Percentiles rank a stretch among this genome's conserved stretches.
These are phyloP conservation scores for Pleurotus salmoneostramineus DNA, from an alignment of 768 basidiomycete genomes.

Conservation along the genomic window DNA sequence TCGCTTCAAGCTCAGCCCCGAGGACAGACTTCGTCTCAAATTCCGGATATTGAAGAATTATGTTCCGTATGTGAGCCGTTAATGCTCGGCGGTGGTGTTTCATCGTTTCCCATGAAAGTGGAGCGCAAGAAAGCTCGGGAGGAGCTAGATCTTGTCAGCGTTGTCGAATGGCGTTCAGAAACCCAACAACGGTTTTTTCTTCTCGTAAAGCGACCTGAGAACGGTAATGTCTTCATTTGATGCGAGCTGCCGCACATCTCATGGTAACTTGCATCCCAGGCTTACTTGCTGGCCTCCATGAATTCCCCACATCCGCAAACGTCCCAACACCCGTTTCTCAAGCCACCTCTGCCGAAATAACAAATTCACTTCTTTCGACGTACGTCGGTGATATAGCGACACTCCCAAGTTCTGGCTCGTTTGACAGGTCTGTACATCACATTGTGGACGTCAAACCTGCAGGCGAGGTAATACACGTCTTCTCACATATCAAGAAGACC, in stretches of 20 bases:
- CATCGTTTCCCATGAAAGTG: slow-evolving; percentile 83
- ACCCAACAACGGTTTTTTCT: slow-evolving; percentile 56
- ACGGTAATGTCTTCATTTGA: slow-evolving; percentile 44
- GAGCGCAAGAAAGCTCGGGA: slow-evolving; percentile 80
- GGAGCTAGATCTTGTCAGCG: slow-evolving; percentile 81
- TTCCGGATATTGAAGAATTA: slow-evolving; percentile 71
- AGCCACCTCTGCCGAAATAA: slow-evolving; percentile 25
- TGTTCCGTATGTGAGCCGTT: slow-evolving; percentile 69
- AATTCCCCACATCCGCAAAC: slow-evolving; percentile 72
- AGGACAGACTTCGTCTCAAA: neutral
- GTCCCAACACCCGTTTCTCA: slow-evolving; percentile 40
- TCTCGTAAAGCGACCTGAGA: slow-evolving; percentile 77
- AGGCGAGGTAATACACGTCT: slow-evolving; percentile 74
- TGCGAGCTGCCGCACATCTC: slow-evolving; percentile 7
- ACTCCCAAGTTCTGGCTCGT: neutral
- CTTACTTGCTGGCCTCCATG: slow-evolving; percentile 84
- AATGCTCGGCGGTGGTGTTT: slow-evolving; percentile 39
- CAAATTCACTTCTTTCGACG: slow-evolving; percentile 31
- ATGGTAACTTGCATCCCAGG: slow-evolving; percentile 41
- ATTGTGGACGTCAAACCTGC: slow-evolving; percentile 46
- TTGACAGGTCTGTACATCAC: slow-evolving; percentile 25
- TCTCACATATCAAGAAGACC: slow-evolving; percentile 89
- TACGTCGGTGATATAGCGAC: slow-evolving; percentile 29
- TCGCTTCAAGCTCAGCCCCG: neutral
- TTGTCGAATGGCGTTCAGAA: slow-evolving; percentile 70